Conservation (phyloP, 106 monocot species). For the Triglochin maritima region DNA sequence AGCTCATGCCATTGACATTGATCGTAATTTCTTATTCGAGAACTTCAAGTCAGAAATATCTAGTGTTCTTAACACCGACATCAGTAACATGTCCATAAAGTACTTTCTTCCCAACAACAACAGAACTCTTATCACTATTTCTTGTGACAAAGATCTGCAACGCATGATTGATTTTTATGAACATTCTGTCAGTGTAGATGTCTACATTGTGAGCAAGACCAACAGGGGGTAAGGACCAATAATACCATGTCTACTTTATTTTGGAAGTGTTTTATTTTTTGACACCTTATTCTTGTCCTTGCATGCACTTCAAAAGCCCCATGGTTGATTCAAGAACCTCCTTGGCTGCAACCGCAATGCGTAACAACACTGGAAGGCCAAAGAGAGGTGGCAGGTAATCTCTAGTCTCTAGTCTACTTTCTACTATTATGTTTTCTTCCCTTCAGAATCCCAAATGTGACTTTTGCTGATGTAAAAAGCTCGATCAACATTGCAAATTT, state of each 20-base stretch:
- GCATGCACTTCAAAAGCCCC: constrained; percentile 1
- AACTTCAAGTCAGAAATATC: constrained; percentile 68
- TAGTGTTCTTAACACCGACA: constrained; percentile 57
- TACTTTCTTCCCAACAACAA: constrained; percentile 79
- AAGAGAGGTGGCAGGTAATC: constrained; percentile 9
- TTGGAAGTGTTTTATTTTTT: background rate
- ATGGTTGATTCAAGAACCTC: background rate
- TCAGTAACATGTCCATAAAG: constrained; percentile 53
- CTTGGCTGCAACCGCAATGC: background rate
- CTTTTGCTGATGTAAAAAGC: background rate
- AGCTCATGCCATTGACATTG: constrained; percentile 83
- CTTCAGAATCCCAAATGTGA: background rate
- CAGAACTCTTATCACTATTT: constrained; percentile 72
- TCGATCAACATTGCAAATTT: background rate
- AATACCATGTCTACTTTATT: background rate
- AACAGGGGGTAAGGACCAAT: constrained; percentile 38
- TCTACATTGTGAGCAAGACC: constrained; percentile 64
- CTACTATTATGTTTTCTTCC: too few relatives aligned
- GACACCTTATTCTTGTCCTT: background rate
- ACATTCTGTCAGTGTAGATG: constrained; percentile 38
- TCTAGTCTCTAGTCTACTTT: too few relatives aligned
- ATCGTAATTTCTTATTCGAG: constrained; percentile 46
- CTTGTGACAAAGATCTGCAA: constrained; percentile 74
- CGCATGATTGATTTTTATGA: constrained; percentile 78
- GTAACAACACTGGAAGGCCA: constrained; percentile 1